Base-by-base conservation (phyloP, 495 filamentous ascomycete species). In the Hypomontagnella monticulosa region DNA sequence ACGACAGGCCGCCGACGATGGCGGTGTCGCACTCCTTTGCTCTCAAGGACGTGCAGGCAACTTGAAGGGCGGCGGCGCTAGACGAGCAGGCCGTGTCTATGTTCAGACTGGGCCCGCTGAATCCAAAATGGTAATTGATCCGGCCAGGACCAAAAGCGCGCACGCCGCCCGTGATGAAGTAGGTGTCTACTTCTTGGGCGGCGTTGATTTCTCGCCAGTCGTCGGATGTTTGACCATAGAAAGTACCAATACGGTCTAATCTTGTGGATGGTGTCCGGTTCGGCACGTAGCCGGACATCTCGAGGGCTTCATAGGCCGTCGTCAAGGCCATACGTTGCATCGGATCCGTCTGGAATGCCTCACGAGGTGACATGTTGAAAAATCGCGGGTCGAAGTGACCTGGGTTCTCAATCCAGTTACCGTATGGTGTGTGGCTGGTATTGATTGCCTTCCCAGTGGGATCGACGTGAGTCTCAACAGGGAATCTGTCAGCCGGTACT, bases 331-430 rank as follows among this genome's bases (percentile, higher is more conserved):
- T 81, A 38, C 93, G 85, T 73, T 96, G 93, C 79, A 93, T 93
- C 0, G 93, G 93, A 73, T 97, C 93, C 0, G 92, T 93, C 65
- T 96, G 91, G 42, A 85, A 81, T 4, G 93, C 93, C 78, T 97
- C 93, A 61, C 93, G 89, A 1, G 93, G 93, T 12, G 93, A 97
- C 88, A 97, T 96, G 76, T 93, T 96, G 87, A 97, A 97, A 78
- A 97, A 96, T 0, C 87, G 83, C 30, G 91, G 87, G 56, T 97
- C 93, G 71, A 97, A 97, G 23, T 89, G 77, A 8, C 91, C 91
- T 0, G 93, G 91, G 49, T 96, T 85, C 43, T 95, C 87, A 66
- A 97, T 92, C 83, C 91, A 97, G 78, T 92, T 94, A 5, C 93
- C 93, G 62, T 91, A 96, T 3, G 89, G 90, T 1, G 91, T 93